Conservation (phyloP, 257 asterid species). For the Fraxinus anomala region DNA sequence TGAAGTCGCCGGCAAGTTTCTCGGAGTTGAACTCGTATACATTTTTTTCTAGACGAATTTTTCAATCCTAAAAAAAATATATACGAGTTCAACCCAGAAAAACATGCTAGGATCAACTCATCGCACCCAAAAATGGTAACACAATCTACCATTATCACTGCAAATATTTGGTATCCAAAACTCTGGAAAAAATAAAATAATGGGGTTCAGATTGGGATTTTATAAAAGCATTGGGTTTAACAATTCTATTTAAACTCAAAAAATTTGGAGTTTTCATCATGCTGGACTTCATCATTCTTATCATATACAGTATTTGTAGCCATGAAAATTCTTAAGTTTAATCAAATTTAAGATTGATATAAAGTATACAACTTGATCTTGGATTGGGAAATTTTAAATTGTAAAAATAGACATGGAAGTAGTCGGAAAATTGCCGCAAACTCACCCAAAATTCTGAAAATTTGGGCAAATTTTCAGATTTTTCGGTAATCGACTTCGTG, state of each 20-base stretch:
- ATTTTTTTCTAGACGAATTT: neutral
- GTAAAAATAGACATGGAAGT: too few relatives aligned
- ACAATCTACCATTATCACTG: neutral
- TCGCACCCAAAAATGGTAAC: neutral
- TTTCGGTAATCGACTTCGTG: too few relatives aligned
- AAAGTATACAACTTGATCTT: too few relatives aligned
- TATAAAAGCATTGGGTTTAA: neutral
- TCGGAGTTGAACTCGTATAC: neutral
- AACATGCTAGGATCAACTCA: neutral
- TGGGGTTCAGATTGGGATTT: neutral
- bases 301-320: too few relatives aligned
- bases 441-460: too few relatives aligned
- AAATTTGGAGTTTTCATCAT: neutral
- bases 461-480: too few relatives aligned
- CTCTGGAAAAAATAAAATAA: neutral
- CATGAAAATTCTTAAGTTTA: too few relatives aligned
- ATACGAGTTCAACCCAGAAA: neutral
- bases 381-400: too few relatives aligned
- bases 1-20: neutral
- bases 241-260: neutral
- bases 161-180: neutral
- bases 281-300: too few relatives aligned
- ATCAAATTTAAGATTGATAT: too few relatives aligned
- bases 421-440: too few relatives aligned
- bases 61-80: neutral